Evolutionary conservation across 106 monocot species (phyloP), one percentile per base, ranked within the genome.

Genomic region (Allium cepa): DNA sequence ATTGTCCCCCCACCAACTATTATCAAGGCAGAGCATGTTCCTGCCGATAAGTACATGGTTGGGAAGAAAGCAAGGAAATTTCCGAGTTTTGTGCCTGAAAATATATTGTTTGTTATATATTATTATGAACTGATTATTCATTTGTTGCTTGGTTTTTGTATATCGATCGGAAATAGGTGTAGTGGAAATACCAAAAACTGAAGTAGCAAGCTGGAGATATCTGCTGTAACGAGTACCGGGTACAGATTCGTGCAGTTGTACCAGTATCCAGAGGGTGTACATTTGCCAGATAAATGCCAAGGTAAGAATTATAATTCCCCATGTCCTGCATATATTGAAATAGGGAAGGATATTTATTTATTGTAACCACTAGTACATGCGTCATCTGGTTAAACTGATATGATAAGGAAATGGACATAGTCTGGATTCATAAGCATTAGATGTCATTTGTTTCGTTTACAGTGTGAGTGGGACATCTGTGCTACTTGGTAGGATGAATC

Each of bases 41-140:
- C 97, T 0, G 88, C 97, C 9, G 97, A 97, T 59, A 97, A 86
- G 79, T 97, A 97, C 84, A 92, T 79, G 14, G 65, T 84, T 1
- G 92, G 97, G 65, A 97, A 70, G 67, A 73, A 46, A 8, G 82
- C 82, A 15, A 92, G 52, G 48, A 56, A 36, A 22, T 77, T 97
- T 16, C 80, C 92, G 26, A 89, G 66, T 74, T 82, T 92, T 8
- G 79, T 47, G 48, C 94, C 94, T 94, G 75, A 8, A 22, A 8
- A 60, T 12, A 17, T 22, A 1, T 22, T 22, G 22, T 22, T 22
- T 22, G 22, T 22, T 22, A 22, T 22, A 22, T 22, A 22, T 22
- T 22, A 22, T 22, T 22, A 22, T 22, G 0, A 22, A 22, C 22
- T 22, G 22, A 22, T 22, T 22, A 22, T 22, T 22, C 22, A 22